Base-by-base conservation (phyloP, 2,329 filamentous ascomycete genomes). In the Monilinia polystroma region DNA sequence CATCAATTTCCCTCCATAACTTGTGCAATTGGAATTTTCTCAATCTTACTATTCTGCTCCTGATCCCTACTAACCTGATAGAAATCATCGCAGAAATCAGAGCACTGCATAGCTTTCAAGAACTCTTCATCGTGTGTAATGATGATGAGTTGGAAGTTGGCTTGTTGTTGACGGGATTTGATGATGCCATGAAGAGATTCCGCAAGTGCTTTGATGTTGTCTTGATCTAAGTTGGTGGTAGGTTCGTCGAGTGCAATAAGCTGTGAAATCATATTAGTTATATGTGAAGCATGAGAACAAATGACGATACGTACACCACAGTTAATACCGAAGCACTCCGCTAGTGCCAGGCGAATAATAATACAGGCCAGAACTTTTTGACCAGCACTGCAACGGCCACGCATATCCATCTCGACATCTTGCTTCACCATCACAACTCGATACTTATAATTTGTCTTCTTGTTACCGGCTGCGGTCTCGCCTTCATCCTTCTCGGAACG, bases 81-180 rank as follows among this genome's bases (percentile, higher is more conserved):
- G 77, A 97, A 99, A 71, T 89, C 87, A 78, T 98, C 95, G 70
- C 90, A 91, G 76, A 96, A 98, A 72, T 99, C 94, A 32, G 88
- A 89, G 77, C 93, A 97, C 72, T 93, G 89, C 95, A 99, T 99
- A 75, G 93, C 87, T 65, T 90, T 85, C 75, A 99, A 76, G 75
- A 99, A 99, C 75, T 97, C 92, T 80, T 98, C 96, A 79, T 99
- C 95, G 82, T 99, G 95, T 5, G 95, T 99, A 78, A 99, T 99
- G 75, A 99, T 92, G 75, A 99, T 95, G 66, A 99, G 86, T 81
- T 99, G 96, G 79, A 99, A 97, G 77, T 99, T 99, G 66, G 88
- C 86, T 83, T 99, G 95, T 69, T 89, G 87, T 77, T 90, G 87
- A 10, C 96, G 87, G 20, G 88, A 81, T 73, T 90, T 85, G 79